Conservation (phyloP, 2,329 filamentous ascomycete species). For the Monilinia vaccinii-corymbosi region DNA sequence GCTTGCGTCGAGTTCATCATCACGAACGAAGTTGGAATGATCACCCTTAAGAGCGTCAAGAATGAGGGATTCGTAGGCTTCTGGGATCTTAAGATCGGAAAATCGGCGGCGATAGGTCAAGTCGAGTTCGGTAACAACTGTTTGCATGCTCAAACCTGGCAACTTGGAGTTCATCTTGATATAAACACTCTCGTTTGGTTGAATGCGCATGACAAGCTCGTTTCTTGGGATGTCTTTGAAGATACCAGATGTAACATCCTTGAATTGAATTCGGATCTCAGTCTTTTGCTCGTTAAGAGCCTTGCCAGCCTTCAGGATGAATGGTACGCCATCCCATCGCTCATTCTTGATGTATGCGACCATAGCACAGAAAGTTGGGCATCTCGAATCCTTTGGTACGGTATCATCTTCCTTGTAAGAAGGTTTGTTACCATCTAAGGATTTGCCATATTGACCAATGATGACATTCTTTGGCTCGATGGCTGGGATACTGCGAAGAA, state of each 20-base stretch:
- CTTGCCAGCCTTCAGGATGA: conserved; percentile 99
- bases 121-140: conserved; percentile 95
- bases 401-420: conserved; percentile 98
- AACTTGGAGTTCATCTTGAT: conserved; percentile 99
- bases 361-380: conserved; percentile 95
- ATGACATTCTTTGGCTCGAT: conserved; percentile 99
- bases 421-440: conserved; percentile 90
- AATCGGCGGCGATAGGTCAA: conserved; percentile 96
- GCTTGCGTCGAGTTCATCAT: conserved; percentile 92
- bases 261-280: conserved; percentile 98
- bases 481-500: conserved; percentile 82
- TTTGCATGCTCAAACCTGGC: conserved; percentile 97
- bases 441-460: conserved; percentile 96
- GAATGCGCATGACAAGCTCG: conserved; percentile 97
- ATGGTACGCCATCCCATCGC: conserved; percentile 97
- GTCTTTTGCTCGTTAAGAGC: conserved; percentile 99
- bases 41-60: conserved; percentile 97
- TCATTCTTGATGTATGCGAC: conserved; percentile 99
- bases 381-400: conserved; percentile 92
- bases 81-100: conserved; percentile 98
- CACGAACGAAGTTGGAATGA: conserved; percentile 98
- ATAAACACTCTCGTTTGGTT: conserved; percentile 99
- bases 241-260: conserved; percentile 97
- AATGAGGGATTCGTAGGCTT: conserved; percentile 97
- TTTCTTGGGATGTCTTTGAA: conserved; percentile 99